Percentiles rank a stretch among this genome's conserved stretches.
These are phyloP conservation scores for Ceratocystis huliohia DNA, from an alignment of 2,329 filamentous ascomycete species.

Conservation along the genomic window DNA sequence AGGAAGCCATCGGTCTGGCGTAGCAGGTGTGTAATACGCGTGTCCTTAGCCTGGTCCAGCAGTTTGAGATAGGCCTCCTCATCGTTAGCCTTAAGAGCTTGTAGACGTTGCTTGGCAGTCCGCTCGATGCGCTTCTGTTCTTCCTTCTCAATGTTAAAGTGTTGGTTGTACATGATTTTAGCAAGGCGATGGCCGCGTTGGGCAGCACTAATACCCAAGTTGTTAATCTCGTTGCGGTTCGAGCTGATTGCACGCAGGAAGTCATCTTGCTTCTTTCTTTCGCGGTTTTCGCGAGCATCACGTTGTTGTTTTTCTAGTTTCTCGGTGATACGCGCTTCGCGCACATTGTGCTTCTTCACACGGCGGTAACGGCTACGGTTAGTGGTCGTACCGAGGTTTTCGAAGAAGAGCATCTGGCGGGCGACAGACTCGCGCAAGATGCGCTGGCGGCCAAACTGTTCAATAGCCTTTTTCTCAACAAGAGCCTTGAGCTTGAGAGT, in stretches of 20 bases:
- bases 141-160: constrained; percentile 96
- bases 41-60: constrained; percentile 96
- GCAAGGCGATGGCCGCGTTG: constrained; percentile 74
- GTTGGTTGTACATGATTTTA: constrained; percentile 75
- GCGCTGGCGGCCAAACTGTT: constrained; percentile 77
- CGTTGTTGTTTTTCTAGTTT: constrained; percentile 98
- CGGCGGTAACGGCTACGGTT: constrained; percentile 83
- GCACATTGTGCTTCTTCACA: constrained; percentile 92
- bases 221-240: constrained; percentile 66
- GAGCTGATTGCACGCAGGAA: constrained; percentile 77
- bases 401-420: constrained; percentile 84
- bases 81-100: constrained; percentile 96
- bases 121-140: constrained; percentile 97
- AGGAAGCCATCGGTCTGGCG: constrained; percentile 97
- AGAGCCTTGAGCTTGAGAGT: constrained; percentile 75
- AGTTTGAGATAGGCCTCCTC: constrained; percentile 98
- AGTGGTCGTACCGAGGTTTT: constrained; percentile 93
- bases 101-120: constrained; percentile 97
- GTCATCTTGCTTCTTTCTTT: constrained; percentile 94
- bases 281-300: constrained; percentile 85
- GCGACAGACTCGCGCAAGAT: constrained; percentile 76
- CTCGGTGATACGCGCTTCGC: constrained; percentile 93
- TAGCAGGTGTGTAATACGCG: constrained; percentile 92
- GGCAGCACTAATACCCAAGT: constrained; percentile 52
- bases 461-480: constrained; percentile 89